A percentile compares a stretch with the other conserved stretches of the same genome.
These are phyloP conservation scores for Trichosporon sp. DNA, from an alignment of 1,284 basidiomycete genomes.

Conservation along the genomic window DNA sequence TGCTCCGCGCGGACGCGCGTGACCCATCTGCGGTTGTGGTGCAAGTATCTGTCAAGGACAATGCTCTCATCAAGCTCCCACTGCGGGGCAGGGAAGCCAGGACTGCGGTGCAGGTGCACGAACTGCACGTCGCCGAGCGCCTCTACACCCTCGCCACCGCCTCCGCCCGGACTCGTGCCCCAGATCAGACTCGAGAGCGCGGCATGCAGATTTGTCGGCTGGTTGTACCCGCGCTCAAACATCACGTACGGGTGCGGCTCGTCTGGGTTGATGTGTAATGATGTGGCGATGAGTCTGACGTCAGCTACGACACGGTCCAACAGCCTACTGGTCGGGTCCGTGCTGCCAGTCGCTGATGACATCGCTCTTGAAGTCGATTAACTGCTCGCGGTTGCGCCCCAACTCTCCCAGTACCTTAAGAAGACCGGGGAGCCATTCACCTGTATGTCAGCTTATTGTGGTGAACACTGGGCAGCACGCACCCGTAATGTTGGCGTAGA, in stretches of 20 bases:
- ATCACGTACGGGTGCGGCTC: conserved; percentile 22
- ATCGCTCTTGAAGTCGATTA: conserved; percentile 7
- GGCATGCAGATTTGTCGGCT: conserved; percentile 34
- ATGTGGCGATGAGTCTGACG: conserved; percentile 22
- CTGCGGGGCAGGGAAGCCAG: conserved; percentile 34
- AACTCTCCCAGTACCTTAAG: not conserved
- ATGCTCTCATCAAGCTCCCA: conserved; percentile 48
- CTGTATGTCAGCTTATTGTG: not conserved
- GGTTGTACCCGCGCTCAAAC: conserved; percentile 22
- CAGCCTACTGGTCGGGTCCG: conserved; percentile 21
- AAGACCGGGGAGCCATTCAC: conserved; percentile 1
- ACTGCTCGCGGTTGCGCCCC: not conserved
- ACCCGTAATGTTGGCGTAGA: not conserved
- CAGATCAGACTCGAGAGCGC: conserved; percentile 41
- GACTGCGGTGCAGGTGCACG: conserved; percentile 36
- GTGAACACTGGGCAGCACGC: not conserved
- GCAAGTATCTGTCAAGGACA: conserved; percentile 48
- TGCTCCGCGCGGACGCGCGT: conserved; percentile 46
- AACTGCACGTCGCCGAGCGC: conserved; percentile 43
- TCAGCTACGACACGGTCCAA: not conserved
- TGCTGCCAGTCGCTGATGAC: conserved; percentile 21
- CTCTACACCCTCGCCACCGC: conserved; percentile 36
- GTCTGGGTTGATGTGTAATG: conserved; percentile 14
- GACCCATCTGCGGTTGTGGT: conserved; percentile 39
- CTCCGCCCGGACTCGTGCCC: conserved; percentile 28